These are phyloP conservation scores for Parsonsia alboflavescens DNA, from an alignment of 257 asterid species.

Conservation along the genomic window DNA sequence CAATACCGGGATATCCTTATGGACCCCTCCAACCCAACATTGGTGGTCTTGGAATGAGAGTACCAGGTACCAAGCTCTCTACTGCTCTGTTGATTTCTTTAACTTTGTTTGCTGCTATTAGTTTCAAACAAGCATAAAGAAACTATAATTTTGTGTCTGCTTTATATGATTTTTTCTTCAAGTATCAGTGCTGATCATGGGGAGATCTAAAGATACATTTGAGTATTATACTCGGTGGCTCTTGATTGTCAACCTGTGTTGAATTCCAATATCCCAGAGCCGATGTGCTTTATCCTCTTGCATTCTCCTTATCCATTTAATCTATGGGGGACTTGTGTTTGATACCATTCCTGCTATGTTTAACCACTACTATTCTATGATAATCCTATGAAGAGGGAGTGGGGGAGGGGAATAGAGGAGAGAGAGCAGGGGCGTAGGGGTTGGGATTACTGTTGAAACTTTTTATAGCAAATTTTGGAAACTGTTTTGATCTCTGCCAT, in stretches of 20 bases:
- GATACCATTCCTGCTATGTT: too few relatives aligned
- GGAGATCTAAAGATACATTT: neutral
- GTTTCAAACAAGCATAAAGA: neutral
- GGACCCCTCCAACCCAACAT: slow-evolving; percentile 47
- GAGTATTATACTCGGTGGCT: neutral
- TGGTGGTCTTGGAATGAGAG: slow-evolving; percentile 46
- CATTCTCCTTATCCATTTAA: too few relatives aligned
- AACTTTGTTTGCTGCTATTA: neutral
- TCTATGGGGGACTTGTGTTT: too few relatives aligned
- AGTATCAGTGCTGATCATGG: neutral
- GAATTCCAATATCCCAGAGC: neutral
- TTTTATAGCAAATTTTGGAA: too few relatives aligned
- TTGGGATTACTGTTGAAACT: too few relatives aligned
- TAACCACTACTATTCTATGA: too few relatives aligned
- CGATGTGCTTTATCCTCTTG: neutral
- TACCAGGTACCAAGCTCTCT: slow-evolving; percentile 43
- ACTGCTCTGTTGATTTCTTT: neutral
- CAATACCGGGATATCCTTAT: slow-evolving; percentile 53
- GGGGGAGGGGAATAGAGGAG: too few relatives aligned
- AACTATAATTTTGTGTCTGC: neutral
- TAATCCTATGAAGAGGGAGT: too few relatives aligned
- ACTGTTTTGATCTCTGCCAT: neutral
- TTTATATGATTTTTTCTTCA: neutral
- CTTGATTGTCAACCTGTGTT: neutral
- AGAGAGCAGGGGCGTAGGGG: too few relatives aligned